phyloP scores from a whole-genome alignment of 1,284 basidiomycete genomes.

The Fomitopsis betulina region DNA sequence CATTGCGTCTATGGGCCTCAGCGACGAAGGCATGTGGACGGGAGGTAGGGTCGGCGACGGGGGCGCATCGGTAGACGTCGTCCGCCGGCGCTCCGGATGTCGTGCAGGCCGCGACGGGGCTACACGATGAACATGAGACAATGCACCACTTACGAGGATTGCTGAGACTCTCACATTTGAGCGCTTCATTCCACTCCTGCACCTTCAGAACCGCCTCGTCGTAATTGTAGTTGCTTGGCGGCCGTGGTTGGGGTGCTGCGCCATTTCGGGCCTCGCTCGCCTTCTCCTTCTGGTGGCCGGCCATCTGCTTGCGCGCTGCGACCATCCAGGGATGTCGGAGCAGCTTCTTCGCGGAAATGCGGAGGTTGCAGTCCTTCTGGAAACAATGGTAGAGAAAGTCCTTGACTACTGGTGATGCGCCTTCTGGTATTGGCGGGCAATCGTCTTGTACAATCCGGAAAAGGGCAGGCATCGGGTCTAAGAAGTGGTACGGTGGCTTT shows the following conservation, averaged over 20 bases:
- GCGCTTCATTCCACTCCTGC: constrained; percentile 97
- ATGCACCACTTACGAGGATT: background rate
- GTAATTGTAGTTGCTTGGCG: constrained; percentile 76
- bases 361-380: constrained; percentile 94
- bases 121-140: constrained; percentile 6
- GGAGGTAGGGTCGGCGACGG: constrained; percentile 4
- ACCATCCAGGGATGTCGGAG: constrained; percentile 96
- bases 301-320: constrained; percentile 74
- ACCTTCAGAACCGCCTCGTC: constrained; percentile 94
- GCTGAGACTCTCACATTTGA: constrained; percentile 63
- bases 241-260: constrained; percentile 42
- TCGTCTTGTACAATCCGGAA: constrained; percentile 99
- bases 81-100: constrained; percentile 41
- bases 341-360: constrained; percentile 91
- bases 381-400: constrained; percentile 98
- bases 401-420: constrained; percentile 90
- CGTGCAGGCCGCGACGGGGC: constrained; percentile 51
- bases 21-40: constrained; percentile 30
- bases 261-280: constrained; percentile 32
- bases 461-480: constrained; percentile 97
- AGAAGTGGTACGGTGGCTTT: constrained; percentile 91
- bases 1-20: constrained; percentile 22
- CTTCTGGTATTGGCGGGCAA: constrained; percentile 92
- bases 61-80: constrained; percentile 25
- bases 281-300: constrained; percentile 35